Conservation (phyloP, 2,329 filamentous ascomycete species). For the Venturia pyrina region DNA sequence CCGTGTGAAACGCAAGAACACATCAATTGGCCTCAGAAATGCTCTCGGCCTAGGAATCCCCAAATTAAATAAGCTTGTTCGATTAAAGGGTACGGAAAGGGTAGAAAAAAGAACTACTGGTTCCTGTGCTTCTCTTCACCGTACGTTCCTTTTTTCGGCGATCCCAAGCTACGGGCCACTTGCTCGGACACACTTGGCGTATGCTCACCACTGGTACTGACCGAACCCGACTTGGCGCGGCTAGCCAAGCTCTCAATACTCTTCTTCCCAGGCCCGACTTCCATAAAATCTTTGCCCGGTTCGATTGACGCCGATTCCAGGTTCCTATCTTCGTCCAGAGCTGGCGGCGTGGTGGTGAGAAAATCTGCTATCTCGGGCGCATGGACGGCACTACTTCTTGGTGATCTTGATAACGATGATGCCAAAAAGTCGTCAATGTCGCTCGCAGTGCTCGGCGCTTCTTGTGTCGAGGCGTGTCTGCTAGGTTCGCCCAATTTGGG, state of each 20-base stretch:
- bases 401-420: background rate
- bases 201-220: background rate
- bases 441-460: background rate
- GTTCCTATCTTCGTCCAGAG: constrained; percentile 23
- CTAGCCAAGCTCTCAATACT: background rate
- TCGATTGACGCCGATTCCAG: background rate
- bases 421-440: constrained; percentile 3
- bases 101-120: background rate
- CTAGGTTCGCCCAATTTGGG: constrained; percentile 2
- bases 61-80: background rate
- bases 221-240: background rate
- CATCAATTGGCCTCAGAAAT: background rate
- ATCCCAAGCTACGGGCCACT: constrained; percentile 6
- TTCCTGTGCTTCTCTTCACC: background rate
- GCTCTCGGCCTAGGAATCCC: background rate
- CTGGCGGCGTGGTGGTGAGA: constrained; percentile 19
- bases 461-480: background rate
- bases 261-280: background rate
- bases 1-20: background rate
- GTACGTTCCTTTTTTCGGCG: background rate
- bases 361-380: constrained; percentile 32
- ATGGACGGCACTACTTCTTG: constrained; percentile 17
- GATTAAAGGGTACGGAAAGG: background rate
- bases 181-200: background rate
- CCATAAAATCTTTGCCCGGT: background rate